These are phyloP conservation scores for Toxoplasma gondii DNA, from an alignment of 169 alveolate genomes.

Conservation along the genomic window DNA sequence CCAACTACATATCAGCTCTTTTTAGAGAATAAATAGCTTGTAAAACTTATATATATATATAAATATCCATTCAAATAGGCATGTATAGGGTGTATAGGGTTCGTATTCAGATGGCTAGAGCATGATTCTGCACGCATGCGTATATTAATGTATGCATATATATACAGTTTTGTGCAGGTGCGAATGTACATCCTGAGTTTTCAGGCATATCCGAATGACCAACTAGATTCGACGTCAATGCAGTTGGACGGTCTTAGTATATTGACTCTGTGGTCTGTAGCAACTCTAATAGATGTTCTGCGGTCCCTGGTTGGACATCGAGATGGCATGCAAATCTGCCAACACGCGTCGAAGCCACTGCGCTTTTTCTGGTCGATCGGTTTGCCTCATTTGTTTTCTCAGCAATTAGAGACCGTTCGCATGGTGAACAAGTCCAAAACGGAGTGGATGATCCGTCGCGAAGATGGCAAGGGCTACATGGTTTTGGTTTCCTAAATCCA, in stretches of 20 bases:
- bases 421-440: constrained; percentile 4
- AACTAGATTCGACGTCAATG: too few species aligned
- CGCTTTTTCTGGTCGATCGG: too few species aligned
- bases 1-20: not conserved
- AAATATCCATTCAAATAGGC: not conserved
- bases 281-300: too few species aligned
- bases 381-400: not conserved
- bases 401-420: not conserved
- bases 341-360: too few species aligned
- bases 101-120: not conserved
- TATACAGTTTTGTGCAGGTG: not conserved
- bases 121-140: too few species aligned
- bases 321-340: too few species aligned
- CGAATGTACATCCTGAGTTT: not conserved
- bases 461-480: constrained; percentile 19
- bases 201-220: too few species aligned
- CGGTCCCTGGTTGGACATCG: too few species aligned
- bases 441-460: constrained; percentile 8
- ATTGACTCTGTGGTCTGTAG: too few species aligned
- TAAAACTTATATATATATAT: not conserved
- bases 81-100: not conserved
- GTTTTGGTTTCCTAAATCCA: not conserved
- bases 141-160: not conserved
- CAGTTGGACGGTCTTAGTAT: too few species aligned
- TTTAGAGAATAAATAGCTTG: too few species aligned